Percentiles rank a stretch among this genome's conserved stretches.
These are phyloP conservation scores for Pseudocercospora fuligena DNA, from an alignment of 2,329 filamentous ascomycete genomes.

Conservation along the genomic window DNA sequence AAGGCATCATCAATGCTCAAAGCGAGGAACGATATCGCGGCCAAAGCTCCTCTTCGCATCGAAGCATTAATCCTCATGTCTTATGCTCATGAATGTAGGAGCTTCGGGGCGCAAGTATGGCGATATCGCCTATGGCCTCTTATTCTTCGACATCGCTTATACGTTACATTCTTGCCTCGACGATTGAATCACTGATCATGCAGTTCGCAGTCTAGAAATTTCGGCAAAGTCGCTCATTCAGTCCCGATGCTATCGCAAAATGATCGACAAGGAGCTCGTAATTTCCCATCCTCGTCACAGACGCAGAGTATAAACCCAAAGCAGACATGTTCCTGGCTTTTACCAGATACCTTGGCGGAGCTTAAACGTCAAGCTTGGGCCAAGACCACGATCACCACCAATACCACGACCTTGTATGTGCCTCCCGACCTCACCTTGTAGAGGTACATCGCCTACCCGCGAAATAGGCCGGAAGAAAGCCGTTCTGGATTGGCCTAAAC, in stretches of 20 bases:
- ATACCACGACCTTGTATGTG: slow-evolving; percentile 2
- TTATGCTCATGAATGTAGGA: neutral
- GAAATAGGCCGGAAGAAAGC: neutral
- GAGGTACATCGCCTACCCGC: neutral
- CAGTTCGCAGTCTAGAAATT: neutral
- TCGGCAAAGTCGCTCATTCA: neutral
- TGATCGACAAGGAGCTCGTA: slow-evolving; percentile 6
- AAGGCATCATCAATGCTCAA: neutral
- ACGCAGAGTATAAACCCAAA: slow-evolving; percentile 1
- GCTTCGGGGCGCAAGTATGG: neutral
- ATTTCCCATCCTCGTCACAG: slow-evolving; percentile 7
- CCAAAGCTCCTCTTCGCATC: neutral
- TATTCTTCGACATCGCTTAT: neutral
- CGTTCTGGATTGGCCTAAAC: neutral
- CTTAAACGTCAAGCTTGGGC: neutral
- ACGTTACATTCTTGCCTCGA: neutral
- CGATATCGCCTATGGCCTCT: neutral
- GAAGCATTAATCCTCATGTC: neutral
- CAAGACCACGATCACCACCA: neutral
- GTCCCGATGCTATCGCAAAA: neutral
- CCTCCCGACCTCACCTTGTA: neutral
- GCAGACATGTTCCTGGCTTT: neutral
- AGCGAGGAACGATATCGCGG: neutral
- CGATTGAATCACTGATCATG: neutral
- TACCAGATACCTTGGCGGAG: slow-evolving; percentile 4